Conservation (phyloP, 2,329 filamentous ascomycete species). For the Aureobasidium sp. region DNA sequence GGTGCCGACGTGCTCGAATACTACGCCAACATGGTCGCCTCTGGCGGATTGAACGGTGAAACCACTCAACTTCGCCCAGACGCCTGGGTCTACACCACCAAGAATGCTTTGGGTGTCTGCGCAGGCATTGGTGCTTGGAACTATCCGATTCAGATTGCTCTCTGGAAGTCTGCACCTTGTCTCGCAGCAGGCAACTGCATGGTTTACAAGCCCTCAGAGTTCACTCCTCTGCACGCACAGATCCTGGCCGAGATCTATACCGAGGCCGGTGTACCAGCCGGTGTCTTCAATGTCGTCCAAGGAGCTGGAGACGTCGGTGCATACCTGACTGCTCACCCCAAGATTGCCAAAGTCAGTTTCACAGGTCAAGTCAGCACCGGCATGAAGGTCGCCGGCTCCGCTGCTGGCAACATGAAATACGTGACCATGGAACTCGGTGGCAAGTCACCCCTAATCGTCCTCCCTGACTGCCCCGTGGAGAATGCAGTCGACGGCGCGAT, state of each 20-base stretch:
- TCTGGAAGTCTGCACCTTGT: conserved; percentile 85
- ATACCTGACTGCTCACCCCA: conserved; percentile 63
- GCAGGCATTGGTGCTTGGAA: conserved; percentile 88
- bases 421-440: conserved; percentile 89
- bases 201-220: conserved; percentile 86
- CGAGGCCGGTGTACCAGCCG: conserved; percentile 70
- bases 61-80: conserved; percentile 66
- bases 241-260: conserved; percentile 68
- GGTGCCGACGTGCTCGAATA: conserved; percentile 82
- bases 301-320: conserved; percentile 72
- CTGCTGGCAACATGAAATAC: conserved; percentile 76
- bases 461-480: conserved; percentile 71
- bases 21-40: conserved; percentile 71
- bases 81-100: conserved; percentile 76
- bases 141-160: conserved; percentile 82
- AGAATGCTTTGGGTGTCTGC: conserved; percentile 75
- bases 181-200: conserved; percentile 82
- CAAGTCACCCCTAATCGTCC: conserved; percentile 72
- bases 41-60: conserved; percentile 74
- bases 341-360: conserved; percentile 80
- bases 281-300: conserved; percentile 83
- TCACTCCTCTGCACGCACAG: conserved; percentile 75
- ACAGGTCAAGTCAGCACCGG: conserved; percentile 82
- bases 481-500: conserved; percentile 83
- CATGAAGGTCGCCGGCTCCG: conserved; percentile 69